Evolutionary conservation across 768 basidiomycete genomes (phyloP).

Genomic region (Xerocomus brunneocitrinus): DNA sequence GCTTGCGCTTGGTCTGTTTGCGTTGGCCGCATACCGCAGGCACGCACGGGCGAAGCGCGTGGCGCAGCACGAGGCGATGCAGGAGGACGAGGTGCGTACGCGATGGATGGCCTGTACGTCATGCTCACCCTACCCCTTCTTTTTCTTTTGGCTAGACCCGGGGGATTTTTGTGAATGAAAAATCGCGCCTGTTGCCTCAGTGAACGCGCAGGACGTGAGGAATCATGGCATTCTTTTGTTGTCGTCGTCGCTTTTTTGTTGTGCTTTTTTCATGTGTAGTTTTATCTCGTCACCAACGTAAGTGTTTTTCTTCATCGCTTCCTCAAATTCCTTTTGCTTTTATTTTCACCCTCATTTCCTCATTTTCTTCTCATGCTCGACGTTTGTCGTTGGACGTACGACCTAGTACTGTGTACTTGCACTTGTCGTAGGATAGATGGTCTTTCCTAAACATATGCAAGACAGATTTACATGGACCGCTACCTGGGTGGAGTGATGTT

Average conservation of each 20-base stretch:
- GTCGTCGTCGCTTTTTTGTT: background rate
- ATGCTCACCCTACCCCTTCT: background rate
- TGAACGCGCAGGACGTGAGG: background rate
- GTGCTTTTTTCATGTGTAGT: background rate
- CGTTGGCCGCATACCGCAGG: constrained; percentile 12
- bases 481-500: too few species aligned
- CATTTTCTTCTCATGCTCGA: background rate
- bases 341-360: background rate
- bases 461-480: background rate
- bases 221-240: background rate
- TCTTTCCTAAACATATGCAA: too few species aligned
- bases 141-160: background rate
- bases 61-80: constrained; percentile 1
- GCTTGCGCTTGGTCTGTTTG: constrained; percentile 12
- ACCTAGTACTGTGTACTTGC: background rate
- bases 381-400: background rate
- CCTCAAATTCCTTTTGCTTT: background rate
- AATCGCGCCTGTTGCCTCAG: constrained; percentile 17
- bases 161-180: constrained; percentile 17
- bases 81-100: constrained; percentile 10
- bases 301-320: background rate
- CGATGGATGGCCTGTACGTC: background rate
- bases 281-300: background rate
- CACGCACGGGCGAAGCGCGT: constrained; percentile 7
- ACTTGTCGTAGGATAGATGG: background rate